These are phyloP conservation scores for Rhodotorula kratochvilovae DNA, from an alignment of 768 basidiomycete genomes.

Conservation along the genomic window DNA sequence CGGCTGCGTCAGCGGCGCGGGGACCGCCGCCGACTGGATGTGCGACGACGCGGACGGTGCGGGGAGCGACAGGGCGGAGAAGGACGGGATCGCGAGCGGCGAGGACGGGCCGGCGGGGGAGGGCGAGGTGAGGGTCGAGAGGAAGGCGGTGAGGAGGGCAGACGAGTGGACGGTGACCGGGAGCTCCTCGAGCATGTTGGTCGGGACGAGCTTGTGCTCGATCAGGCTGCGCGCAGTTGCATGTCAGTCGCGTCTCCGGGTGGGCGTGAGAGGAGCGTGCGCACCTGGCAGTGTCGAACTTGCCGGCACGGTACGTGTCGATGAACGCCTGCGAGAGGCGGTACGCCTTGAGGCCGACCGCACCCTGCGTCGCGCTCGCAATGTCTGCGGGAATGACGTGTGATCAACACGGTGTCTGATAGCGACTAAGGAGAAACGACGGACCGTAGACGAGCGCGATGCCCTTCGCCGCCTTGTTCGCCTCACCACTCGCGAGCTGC, in stretches of 20 bases:
- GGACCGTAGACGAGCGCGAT: constrained; percentile 45
- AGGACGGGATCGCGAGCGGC: constrained; percentile 19
- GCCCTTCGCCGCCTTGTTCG: constrained; percentile 36
- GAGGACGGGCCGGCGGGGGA: constrained; percentile 17
- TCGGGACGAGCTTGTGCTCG: constrained; percentile 40
- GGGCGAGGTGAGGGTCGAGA: constrained; percentile 38
- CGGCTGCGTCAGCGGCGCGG: constrained; percentile 33
- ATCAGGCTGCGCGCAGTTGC: constrained; percentile 26
- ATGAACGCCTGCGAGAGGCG: constrained; percentile 37
- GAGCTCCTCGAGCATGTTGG: constrained; percentile 40
- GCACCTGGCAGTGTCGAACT: constrained; percentile 40
- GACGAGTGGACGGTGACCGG: constrained; percentile 43
- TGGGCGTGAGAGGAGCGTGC: background rate
- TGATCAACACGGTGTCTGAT: background rate
- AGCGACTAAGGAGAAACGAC: background rate
- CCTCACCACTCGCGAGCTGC: constrained; percentile 20
- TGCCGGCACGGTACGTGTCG: constrained; percentile 38
- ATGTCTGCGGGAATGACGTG: constrained; percentile 12
- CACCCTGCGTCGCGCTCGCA: constrained; percentile 35
- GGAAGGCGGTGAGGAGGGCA: constrained; percentile 43
- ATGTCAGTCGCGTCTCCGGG: background rate
- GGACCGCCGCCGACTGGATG: constrained; percentile 23
- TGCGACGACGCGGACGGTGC: constrained; percentile 32
- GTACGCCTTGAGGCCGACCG: constrained; percentile 38
- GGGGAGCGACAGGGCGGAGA: constrained; percentile 35